Evolutionary conservation across 2,329 filamentous ascomycete species (phyloP).

Genomic region (Exophiala xenobiotica): DNA sequence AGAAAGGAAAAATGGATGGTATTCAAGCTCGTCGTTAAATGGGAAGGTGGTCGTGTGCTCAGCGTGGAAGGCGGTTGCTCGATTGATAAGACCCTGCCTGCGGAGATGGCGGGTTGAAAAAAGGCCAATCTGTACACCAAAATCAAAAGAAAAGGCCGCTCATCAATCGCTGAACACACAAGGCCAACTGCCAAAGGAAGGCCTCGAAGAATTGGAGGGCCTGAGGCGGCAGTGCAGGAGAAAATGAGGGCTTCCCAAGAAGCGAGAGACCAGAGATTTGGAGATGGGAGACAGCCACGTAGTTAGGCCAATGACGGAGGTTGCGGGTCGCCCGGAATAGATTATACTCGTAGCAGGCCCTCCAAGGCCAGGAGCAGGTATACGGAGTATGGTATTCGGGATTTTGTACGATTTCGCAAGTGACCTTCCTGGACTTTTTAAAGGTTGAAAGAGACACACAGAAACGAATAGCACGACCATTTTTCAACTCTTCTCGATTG

Average conservation of each 20-base stretch:
- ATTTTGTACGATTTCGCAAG: too few relatives aligned
- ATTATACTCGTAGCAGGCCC: too few relatives aligned
- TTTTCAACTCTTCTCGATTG: too few relatives aligned
- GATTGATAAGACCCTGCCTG: neutral
- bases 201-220: neutral
- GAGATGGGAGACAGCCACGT: neutral
- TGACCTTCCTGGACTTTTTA: too few relatives aligned
- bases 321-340: too few relatives aligned
- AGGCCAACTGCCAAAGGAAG: neutral
- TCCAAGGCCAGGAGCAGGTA: neutral
- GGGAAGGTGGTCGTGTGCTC: conserved; percentile 11
- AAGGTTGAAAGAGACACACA: neutral
- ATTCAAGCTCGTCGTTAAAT: neutral
- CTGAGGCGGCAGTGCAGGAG: neutral
- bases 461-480: neutral
- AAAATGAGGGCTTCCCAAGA: neutral
- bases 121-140: too few relatives aligned
- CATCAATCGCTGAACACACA: neutral
- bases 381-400: too few relatives aligned
- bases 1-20: neutral
- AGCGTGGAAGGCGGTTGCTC: too few relatives aligned
- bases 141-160: too few relatives aligned
- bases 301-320: too few relatives aligned
- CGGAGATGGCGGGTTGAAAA: too few relatives aligned
- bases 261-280: neutral